Evolutionary conservation across 2,329 filamentous ascomycete species (phyloP).

Genomic region (Ophiostoma perfectum): DNA sequence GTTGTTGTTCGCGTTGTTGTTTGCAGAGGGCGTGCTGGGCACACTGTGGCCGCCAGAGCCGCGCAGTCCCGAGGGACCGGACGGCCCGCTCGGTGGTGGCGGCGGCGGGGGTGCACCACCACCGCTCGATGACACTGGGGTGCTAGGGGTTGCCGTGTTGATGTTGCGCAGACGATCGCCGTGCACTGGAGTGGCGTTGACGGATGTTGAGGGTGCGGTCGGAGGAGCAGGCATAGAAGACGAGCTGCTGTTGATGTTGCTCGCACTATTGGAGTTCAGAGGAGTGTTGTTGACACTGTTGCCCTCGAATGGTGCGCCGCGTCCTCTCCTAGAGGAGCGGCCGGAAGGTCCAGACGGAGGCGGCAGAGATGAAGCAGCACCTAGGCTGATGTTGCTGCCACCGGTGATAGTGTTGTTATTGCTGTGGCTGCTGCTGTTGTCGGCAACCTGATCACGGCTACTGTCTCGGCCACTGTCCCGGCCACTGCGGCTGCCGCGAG

Average conservation of each 20-base stretch:
- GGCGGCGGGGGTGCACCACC: conserved; percentile 10
- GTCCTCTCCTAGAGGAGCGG: conserved; percentile 30
- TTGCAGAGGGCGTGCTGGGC: conserved; percentile 18
- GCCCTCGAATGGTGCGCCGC: conserved; percentile 34
- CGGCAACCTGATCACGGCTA: conserved; percentile 30
- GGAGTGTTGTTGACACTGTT: not conserved
- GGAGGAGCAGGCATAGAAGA: not conserved
- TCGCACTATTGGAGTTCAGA: not conserved
- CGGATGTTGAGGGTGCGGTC: conserved; percentile 21
- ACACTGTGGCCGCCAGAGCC: not conserved
- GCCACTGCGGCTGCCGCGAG: too few species aligned
- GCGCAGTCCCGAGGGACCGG: not conserved
- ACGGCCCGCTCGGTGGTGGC: conserved; percentile 4
- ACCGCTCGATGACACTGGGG: too few species aligned
- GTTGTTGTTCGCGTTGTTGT: not conserved
- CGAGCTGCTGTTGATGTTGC: too few species aligned
- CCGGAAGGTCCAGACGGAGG: conserved; percentile 25
- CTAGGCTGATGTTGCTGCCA: conserved; percentile 24
- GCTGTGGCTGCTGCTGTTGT: conserved; percentile 29
- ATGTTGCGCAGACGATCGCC: conserved; percentile 24
- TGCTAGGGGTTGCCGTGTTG: not conserved
- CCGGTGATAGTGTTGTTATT: conserved; percentile 17
- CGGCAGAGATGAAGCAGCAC: conserved; percentile 34
- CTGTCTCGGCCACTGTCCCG: too few species aligned
- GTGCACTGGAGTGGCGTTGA: conserved; percentile 23